A percentile compares a stretch with the other conserved stretches of the same genome.
Conservation (phyloP, 2,329 filamentous ascomycete species). For the Cryphonectria nitschkei region DNA sequence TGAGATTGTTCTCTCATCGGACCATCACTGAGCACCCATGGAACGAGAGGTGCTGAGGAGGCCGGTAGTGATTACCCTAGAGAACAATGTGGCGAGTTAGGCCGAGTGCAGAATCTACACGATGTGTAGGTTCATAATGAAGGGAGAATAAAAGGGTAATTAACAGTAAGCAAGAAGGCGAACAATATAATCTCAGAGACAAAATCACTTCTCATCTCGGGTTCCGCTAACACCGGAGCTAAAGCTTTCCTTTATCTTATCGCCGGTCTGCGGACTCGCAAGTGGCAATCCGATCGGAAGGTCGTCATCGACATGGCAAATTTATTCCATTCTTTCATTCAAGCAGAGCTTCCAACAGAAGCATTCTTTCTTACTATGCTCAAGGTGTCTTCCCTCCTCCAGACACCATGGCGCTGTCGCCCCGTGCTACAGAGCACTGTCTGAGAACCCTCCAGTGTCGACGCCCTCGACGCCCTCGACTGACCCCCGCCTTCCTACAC, state of each 20-base stretch:
- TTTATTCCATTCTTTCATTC: background rate
- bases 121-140: background rate
- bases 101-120: too few relatives aligned
- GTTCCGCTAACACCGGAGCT: background rate
- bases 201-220: background rate
- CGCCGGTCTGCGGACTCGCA: slow-evolving; percentile 10
- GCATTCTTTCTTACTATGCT: slow-evolving; percentile 12
- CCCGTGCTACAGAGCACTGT: slow-evolving; percentile 11
- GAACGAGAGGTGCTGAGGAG: too few relatives aligned
- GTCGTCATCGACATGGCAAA: slow-evolving; percentile 19
- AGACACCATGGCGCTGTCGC: slow-evolving; percentile 22
- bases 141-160: background rate
- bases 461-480: background rate
- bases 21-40: too few relatives aligned
- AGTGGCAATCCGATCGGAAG: slow-evolving; percentile 14
- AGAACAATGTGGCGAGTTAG: too few relatives aligned
- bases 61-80: too few relatives aligned
- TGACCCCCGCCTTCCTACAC: too few relatives aligned
- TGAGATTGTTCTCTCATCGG: background rate
- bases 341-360: background rate
- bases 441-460: slow-evolving; percentile 9
- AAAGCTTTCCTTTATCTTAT: slow-evolving; percentile 18
- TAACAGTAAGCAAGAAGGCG: background rate
- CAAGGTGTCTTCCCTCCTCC: background rate
- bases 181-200: background rate